Percentiles rank a stretch among this genome's conserved stretches.
Evolutionary conservation across 371 early-diverging fungal species (phyloP).

Genomic region (Lichtheimia ornata): DNA sequence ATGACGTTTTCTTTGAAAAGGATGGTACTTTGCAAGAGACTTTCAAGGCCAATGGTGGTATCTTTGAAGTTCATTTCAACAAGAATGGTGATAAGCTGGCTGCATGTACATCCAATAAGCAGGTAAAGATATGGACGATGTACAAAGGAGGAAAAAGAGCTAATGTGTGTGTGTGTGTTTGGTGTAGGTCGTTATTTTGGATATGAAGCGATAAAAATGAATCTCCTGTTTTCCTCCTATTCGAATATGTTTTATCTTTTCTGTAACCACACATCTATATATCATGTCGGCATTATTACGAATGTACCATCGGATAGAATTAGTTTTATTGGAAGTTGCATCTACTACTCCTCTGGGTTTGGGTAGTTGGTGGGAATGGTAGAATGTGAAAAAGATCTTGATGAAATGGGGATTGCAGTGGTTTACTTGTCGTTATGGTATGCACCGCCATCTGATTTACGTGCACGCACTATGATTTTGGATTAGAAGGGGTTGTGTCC

Average conservation of each 20-base stretch:
- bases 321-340: no score
- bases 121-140: constrained; percentile 22
- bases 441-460: background rate
- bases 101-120: constrained; percentile 56
- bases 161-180: background rate
- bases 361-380: no score
- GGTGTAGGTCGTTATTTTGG: constrained; percentile 32
- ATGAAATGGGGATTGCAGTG: no score
- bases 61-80: constrained; percentile 80
- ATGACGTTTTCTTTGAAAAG: constrained; percentile 22
- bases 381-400: no score
- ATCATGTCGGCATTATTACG: background rate
- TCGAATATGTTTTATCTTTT: background rate
- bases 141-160: background rate
- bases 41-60: constrained; percentile 69
- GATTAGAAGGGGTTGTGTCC: background rate
- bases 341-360: no score
- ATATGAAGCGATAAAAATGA: constrained; percentile 25
- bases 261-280: background rate
- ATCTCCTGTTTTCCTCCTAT: background rate
- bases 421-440: constrained; percentile 4
- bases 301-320: background rate
- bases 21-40: constrained; percentile 69
- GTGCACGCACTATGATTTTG: constrained; percentile 1
- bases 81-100: constrained; percentile 58